Conservation (phyloP, 495 filamentous ascomycete genomes). For the Bryoglossum gracile region DNA sequence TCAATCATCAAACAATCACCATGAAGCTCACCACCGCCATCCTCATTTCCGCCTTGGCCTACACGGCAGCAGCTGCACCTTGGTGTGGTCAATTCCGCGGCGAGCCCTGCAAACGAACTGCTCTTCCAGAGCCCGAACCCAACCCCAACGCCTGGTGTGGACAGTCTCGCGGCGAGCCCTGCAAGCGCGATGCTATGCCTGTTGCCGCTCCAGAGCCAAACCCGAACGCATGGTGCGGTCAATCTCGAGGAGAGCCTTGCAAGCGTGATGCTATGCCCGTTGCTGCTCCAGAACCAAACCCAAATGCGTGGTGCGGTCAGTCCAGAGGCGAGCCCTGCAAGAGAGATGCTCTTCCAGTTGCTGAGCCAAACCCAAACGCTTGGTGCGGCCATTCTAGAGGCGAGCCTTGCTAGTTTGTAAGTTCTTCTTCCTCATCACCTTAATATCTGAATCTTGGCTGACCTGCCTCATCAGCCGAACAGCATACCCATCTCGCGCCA, state of each 20-base stretch:
- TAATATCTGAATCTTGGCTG: too few relatives aligned
- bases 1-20: constrained; percentile 13
- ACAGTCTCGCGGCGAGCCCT: constrained; percentile 24
- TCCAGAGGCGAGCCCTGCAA: constrained; percentile 22
- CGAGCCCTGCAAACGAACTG: constrained; percentile 14
- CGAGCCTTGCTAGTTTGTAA: too few relatives aligned
- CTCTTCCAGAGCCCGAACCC: background rate
- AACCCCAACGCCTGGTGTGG: constrained; percentile 1
- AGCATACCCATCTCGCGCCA: background rate
- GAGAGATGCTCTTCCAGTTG: constrained; percentile 31
- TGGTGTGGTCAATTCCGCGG: constrained; percentile 24
- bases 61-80: constrained; percentile 20
- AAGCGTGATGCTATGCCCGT: constrained; percentile 21
- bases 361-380: constrained; percentile 25
- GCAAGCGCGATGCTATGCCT: background rate
- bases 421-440: too few relatives aligned
- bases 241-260: constrained; percentile 3
- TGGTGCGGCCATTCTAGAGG: too few relatives aligned
- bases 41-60: constrained; percentile 25
- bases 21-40: constrained; percentile 35
- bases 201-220: background rate
- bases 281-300: constrained; percentile 28
- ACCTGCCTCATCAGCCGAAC: too few relatives aligned
- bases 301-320: constrained; percentile 11
- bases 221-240: constrained; percentile 1